Conservation (phyloP, 139 green algal species). For the Prasinococcaceae sp. region DNA sequence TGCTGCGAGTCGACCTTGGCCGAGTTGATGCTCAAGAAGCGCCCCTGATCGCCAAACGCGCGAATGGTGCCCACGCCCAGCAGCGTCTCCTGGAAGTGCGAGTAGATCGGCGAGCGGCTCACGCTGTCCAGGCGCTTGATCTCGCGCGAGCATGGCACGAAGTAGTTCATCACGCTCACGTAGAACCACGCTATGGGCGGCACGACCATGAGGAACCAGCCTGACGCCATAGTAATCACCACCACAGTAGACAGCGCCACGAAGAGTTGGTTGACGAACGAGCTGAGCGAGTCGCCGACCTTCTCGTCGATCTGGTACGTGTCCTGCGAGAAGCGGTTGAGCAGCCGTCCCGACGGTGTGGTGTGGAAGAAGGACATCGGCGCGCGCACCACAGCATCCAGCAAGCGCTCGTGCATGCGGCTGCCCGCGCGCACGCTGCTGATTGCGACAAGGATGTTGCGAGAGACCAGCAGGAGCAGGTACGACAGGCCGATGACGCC, state of each 20-base stretch:
- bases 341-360: conserved; percentile 28
- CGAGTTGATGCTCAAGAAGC: conserved; percentile 15
- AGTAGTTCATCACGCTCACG: conserved; percentile 15
- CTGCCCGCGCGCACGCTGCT: conserved; percentile 10
- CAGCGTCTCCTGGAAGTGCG: conserved; percentile 29
- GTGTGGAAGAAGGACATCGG: conserved; percentile 78
- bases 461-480: background rate
- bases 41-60: conserved; percentile 39
- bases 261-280: conserved; percentile 4
- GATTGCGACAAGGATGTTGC: conserved; percentile 5
- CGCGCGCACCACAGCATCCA: conserved; percentile 31
- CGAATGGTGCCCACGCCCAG: conserved; percentile 69
- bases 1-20: conserved; percentile 48
- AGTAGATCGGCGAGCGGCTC: conserved; percentile 62
- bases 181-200: conserved; percentile 10
- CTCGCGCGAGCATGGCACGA: conserved; percentile 37
- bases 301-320: conserved; percentile 31
- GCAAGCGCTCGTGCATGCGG: conserved; percentile 9
- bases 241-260: conserved; percentile 1
- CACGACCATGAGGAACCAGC: conserved; percentile 5
- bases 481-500: conserved; percentile 2
- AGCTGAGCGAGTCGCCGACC: conserved; percentile 1
- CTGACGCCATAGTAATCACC: conserved; percentile 3
- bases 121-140: conserved; percentile 71
- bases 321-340: conserved; percentile 29